Percentiles rank a stretch among this genome's conserved stretches.
Conservation (phyloP, 345 rosid genomes). For the Gossypium stocksii region DNA sequence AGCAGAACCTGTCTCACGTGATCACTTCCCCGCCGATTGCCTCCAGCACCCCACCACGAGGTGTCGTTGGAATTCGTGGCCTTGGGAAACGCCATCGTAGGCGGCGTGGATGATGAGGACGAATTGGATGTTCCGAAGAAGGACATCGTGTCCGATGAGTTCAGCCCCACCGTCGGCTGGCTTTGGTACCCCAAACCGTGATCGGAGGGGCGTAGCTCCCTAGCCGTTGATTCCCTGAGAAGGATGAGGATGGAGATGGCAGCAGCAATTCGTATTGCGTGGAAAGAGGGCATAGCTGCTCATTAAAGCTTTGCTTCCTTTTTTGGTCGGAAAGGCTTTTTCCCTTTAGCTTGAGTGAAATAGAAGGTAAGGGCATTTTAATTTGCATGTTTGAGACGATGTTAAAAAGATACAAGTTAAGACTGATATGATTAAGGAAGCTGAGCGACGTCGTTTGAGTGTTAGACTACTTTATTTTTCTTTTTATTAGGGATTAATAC, state of each 20-base stretch:
- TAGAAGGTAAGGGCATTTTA: not conserved
- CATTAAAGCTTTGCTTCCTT: not conserved
- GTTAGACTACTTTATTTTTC: not conserved
- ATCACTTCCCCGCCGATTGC: slow-evolving; percentile 21
- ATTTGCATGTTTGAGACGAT: not conserved
- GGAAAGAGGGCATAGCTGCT: not conserved
- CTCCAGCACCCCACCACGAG: slow-evolving; percentile 34
- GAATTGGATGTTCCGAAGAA: slow-evolving; percentile 39
- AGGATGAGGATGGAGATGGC: slow-evolving; percentile 22
- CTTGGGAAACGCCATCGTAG: slow-evolving; percentile 39
- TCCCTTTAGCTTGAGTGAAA: not conserved
- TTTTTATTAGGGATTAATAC: not conserved
- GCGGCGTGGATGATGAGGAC: slow-evolving; percentile 13
- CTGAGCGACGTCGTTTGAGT: not conserved
- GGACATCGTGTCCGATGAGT: slow-evolving; percentile 44
- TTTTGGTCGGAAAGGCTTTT: not conserved
- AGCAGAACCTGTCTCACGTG: slow-evolving; percentile 58
- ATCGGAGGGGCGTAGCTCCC: slow-evolving; percentile 65
- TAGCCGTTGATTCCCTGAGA: slow-evolving; percentile 24
- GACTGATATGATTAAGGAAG: not conserved
- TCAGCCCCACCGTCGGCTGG: slow-evolving; percentile 27
- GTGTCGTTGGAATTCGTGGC: slow-evolving; percentile 36
- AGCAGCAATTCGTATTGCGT: not conserved
- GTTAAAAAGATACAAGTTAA: not conserved
- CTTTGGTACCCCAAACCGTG: slow-evolving; percentile 63